These are phyloP conservation scores for Lipomyces spencermartinsiae DNA, from an alignment of 805 yeast species.

Conservation along the genomic window DNA sequence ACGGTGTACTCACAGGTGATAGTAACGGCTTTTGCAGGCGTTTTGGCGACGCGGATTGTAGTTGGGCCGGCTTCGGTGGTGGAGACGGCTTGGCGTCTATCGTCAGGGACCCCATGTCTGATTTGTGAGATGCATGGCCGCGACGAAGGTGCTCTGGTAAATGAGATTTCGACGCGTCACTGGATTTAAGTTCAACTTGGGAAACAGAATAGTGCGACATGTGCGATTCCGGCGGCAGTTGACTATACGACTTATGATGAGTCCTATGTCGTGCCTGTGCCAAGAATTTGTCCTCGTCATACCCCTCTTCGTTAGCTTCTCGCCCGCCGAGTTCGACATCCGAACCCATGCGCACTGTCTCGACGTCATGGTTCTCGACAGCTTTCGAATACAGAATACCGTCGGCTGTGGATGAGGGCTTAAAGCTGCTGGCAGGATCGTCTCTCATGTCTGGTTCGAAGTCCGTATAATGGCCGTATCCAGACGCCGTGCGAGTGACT, in stretches of 20 bases:
- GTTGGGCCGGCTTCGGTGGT: slow-evolving; percentile 22
- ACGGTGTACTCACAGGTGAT: slow-evolving; percentile 1
- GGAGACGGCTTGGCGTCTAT: slow-evolving; percentile 12
- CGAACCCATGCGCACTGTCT: slow-evolving; percentile 16
- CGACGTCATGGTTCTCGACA: slow-evolving; percentile 16
- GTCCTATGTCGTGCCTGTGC: slow-evolving; percentile 17
- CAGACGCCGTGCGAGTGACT: slow-evolving; percentile 63
- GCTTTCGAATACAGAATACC: slow-evolving; percentile 10
- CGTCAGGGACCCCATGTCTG: not conserved
- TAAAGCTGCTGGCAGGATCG: not conserved
- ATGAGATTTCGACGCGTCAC: not conserved
- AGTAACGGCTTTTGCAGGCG: not conserved
- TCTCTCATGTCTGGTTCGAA: not conserved
- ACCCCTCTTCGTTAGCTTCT: slow-evolving; percentile 1
- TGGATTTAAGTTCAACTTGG: not conserved
- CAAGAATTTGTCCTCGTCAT: slow-evolving; percentile 21
- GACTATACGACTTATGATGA: slow-evolving; percentile 1
- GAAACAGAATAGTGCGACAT: not conserved
- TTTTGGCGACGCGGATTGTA: slow-evolving; percentile 19
- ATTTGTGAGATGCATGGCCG: not conserved
- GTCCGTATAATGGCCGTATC: slow-evolving; percentile 73
- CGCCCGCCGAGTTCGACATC: not conserved
- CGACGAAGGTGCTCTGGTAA: not conserved
- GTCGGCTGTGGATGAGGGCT: slow-evolving; percentile 23
- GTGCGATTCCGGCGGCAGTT: not conserved